Percentiles rank a stretch among this genome's conserved stretches.
These are phyloP conservation scores for Penicillium canariense DNA, from an alignment of 495 filamentous ascomycete species.

Conservation along the genomic window DNA sequence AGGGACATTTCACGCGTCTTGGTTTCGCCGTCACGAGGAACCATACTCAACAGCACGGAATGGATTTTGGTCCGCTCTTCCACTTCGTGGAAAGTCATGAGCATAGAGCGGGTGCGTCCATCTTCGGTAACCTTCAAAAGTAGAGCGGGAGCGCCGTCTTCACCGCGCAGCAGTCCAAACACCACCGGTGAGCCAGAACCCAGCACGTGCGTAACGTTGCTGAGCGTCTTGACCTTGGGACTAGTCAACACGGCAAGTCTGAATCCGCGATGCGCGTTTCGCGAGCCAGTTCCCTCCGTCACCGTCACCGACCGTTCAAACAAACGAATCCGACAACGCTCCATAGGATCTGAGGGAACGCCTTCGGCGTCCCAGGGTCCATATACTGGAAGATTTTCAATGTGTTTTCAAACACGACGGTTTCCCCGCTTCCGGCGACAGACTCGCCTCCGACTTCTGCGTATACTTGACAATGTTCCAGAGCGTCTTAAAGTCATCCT, in stretches of 20 bases:
- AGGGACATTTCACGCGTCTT: slow-evolving; percentile 62
- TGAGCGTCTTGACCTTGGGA: slow-evolving; percentile 70
- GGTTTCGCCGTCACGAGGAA: slow-evolving; percentile 55
- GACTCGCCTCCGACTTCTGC: slow-evolving; percentile 63
- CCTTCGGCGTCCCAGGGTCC: slow-evolving; percentile 61
- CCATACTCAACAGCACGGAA: slow-evolving; percentile 65
- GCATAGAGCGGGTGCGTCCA: slow-evolving; percentile 62
- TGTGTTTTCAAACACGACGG: slow-evolving; percentile 58
- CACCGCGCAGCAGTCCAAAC: slow-evolving; percentile 69
- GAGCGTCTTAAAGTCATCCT: slow-evolving; percentile 69
- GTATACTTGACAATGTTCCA: slow-evolving; percentile 83
- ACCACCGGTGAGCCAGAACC: slow-evolving; percentile 60
- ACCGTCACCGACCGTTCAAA: slow-evolving; percentile 66
- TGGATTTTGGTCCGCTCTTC: slow-evolving; percentile 65
- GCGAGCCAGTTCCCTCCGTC: slow-evolving; percentile 63
- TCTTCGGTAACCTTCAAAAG: slow-evolving; percentile 67
- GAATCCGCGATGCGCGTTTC: slow-evolving; percentile 70
- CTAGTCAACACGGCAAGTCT: slow-evolving; percentile 72
- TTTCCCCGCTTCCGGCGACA: slow-evolving; percentile 67
- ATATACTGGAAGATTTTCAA: slow-evolving; percentile 72
- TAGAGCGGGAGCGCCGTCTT: slow-evolving; percentile 63
- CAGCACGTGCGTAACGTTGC: slow-evolving; percentile 65
- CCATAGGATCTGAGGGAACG: slow-evolving; percentile 72
- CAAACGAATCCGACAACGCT: slow-evolving; percentile 63
- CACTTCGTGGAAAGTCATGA: slow-evolving; percentile 69